These are phyloP conservation scores for Pulveroboletus sp. DNA, from an alignment of 768 basidiomycete genomes.

Conservation along the genomic window DNA sequence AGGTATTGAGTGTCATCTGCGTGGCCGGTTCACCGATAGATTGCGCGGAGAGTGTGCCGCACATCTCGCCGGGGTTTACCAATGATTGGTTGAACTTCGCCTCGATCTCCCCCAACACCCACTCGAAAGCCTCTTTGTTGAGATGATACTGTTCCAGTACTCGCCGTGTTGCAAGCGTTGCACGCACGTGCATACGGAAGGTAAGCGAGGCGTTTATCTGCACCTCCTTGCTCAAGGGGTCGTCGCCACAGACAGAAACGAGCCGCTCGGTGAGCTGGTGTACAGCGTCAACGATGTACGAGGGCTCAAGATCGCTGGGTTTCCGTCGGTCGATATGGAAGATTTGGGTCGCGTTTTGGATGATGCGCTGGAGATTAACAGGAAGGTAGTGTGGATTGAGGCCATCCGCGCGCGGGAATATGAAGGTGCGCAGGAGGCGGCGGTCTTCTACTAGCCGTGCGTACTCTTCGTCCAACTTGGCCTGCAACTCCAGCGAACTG, in stretches of 20 bases:
- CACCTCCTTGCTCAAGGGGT: conserved; percentile 68
- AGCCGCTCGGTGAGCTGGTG: conserved; percentile 72
- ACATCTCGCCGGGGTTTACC: conserved; percentile 97
- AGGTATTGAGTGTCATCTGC: conserved; percentile 99
- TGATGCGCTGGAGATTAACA: conserved; percentile 92
- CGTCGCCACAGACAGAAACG: conserved; percentile 85
- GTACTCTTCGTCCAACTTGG: conserved; percentile 79
- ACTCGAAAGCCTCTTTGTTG: conserved; percentile 92
- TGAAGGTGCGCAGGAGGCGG: conserved; percentile 70
- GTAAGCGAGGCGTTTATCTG: conserved; percentile 88
- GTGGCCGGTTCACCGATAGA: conserved; percentile 99
- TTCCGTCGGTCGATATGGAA: conserved; percentile 96
- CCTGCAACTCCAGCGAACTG: conserved; percentile 78
- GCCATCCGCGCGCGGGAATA: conserved; percentile 77
- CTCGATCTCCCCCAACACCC: conserved; percentile 95
- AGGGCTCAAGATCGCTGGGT: conserved; percentile 88
- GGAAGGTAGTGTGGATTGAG: conserved; percentile 82
- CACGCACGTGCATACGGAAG: conserved; percentile 91
- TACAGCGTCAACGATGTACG: conserved; percentile 80
- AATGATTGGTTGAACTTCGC: conserved; percentile 93
- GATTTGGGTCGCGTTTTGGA: conserved; percentile 93
- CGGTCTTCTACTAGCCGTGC: conserved; percentile 69
- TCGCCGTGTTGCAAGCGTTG: conserved; percentile 81
- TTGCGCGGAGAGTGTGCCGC: conserved; percentile 95
- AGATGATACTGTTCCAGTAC: conserved; percentile 88